Evolutionary conservation across 495 filamentous ascomycete species (phyloP), one percentile per base, ranked within the genome.

Genomic region (Penicillium coffeae): DNA sequence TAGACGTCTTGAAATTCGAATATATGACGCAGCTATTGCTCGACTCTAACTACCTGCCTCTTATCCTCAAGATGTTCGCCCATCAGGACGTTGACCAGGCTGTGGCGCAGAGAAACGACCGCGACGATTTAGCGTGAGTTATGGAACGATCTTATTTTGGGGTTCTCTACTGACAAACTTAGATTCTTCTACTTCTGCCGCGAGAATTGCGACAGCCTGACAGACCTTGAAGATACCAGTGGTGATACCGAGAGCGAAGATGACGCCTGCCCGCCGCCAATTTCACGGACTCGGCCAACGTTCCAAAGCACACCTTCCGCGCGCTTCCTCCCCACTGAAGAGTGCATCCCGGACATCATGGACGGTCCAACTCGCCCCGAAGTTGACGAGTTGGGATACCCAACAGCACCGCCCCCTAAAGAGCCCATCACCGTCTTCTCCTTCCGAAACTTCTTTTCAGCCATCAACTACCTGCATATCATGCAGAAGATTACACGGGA

Each of bases 401-500:
- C 90, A 8, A 77, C 70, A 0, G 70, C 69, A 16, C 71, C 73
- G 2, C 62, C 76, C 46, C 88, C 90, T 2, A 79, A 84, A 21
- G 83, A 87, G 48, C 89, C 89, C 19, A 90, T 96, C 52, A 96
- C 87, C 7, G 82, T 83, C 54, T 97, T 88, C 75, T 92, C 88
- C 19, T 90, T 89, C 68, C 87, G 94, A 53, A 91, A 92, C 70
- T 94, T 97, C 77, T 94, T 91, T 76, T 84, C 88, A 6, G 78
- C 83, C 42, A 95, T 96, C 76, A 96, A 93, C 68, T 87, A 90
- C 69, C 78, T 98, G 14, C 90, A 94, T 53, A 80, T 95, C 45
- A 87, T 97, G 81, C 93, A 97, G 63, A 98, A 98, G 66, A 87
- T 97, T 48, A 95, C 90, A 64, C 93, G 95, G 53, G 75, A 85